These are phyloP conservation scores for Posidonia oceanica DNA, from an alignment of 116 monocot species.

Conservation along the genomic window DNA sequence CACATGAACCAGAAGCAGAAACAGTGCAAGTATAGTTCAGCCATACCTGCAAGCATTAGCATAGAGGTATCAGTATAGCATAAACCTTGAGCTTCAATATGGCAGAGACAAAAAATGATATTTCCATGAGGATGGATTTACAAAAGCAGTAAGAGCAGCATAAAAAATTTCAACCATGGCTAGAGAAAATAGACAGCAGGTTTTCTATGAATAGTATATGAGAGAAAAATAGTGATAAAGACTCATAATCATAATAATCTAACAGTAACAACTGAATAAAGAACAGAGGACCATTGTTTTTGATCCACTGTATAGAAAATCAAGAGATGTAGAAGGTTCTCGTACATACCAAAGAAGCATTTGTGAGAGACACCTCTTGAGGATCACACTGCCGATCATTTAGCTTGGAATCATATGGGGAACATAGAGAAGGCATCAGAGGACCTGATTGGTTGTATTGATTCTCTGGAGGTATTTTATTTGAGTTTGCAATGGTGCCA, in stretches of 20 bases:
- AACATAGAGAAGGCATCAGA: conserved; percentile 58
- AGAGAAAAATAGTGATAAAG: no score
- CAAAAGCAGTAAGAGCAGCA: background rate
- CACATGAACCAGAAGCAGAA: conserved; percentile 39
- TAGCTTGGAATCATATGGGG: conserved; percentile 56
- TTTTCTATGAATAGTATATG: no score
- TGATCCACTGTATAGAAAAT: no score
- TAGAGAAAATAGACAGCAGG: no score
- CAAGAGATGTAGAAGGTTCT: background rate
- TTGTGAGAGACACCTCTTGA: conserved; percentile 47
- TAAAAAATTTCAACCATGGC: no score
- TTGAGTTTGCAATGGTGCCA: conserved; percentile 37
- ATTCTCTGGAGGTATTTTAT: conserved; percentile 8
- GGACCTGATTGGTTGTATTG: conserved; percentile 62
- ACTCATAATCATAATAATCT: no score
- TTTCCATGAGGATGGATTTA: background rate
- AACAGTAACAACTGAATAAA: background rate
- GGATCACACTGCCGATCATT: conserved; percentile 26
- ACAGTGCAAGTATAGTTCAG: conserved; percentile 47
- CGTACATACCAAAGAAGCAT: conserved; percentile 51
- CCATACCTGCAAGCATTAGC: conserved; percentile 49
- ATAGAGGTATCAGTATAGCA: no score
- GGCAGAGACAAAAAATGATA: no score
- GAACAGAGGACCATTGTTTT: background rate
- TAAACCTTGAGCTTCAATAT: no score